Evolutionary conservation across 2,329 filamentous ascomycete species (phyloP).

Genomic region (Cladophialophora immunda): DNA sequence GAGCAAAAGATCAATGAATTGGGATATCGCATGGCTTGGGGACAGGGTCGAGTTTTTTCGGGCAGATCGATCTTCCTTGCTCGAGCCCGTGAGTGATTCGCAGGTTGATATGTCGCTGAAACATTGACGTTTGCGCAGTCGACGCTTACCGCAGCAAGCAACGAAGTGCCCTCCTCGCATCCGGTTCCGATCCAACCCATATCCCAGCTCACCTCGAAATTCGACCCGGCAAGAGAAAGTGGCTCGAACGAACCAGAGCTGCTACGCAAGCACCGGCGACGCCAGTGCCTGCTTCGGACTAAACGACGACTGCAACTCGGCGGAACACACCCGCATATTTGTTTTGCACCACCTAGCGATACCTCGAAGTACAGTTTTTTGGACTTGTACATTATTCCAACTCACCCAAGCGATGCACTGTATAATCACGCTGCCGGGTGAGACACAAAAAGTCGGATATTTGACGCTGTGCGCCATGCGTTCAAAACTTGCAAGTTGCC

Average conservation of each 20-base stretch:
- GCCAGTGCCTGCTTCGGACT: slow-evolving; percentile 30
- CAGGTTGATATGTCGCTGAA: slow-evolving; percentile 26
- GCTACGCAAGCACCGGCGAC: slow-evolving; percentile 30
- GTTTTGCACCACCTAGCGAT: slow-evolving; percentile 10
- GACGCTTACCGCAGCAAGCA: slow-evolving; percentile 96
- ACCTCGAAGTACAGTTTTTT: slow-evolving; percentile 23
- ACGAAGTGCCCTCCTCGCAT: slow-evolving; percentile 78
- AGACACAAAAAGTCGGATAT: slow-evolving; percentile 12
- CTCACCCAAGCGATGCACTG: slow-evolving; percentile 1
- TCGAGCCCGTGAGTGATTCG: slow-evolving; percentile 77
- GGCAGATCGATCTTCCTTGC: slow-evolving; percentile 87
- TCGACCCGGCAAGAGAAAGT: slow-evolving; percentile 81
- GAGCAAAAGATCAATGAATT: slow-evolving; percentile 93
- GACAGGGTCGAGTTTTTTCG: slow-evolving; percentile 90
- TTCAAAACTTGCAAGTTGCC: not conserved
- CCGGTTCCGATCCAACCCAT: slow-evolving; percentile 76
- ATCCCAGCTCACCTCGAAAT: slow-evolving; percentile 89
- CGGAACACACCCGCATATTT: not conserved
- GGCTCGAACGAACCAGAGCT: slow-evolving; percentile 65
- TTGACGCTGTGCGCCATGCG: not conserved
- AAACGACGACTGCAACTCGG: not conserved
- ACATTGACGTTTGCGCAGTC: slow-evolving; percentile 62
- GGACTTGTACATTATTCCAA: slow-evolving; percentile 30
- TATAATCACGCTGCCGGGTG: slow-evolving; percentile 7
- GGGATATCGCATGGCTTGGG: slow-evolving; percentile 95